Evolutionary conservation across 179 eudicot genomes (phyloP), one percentile per base, ranked within the genome.

Genomic region (Actinidia chinensis): DNA sequence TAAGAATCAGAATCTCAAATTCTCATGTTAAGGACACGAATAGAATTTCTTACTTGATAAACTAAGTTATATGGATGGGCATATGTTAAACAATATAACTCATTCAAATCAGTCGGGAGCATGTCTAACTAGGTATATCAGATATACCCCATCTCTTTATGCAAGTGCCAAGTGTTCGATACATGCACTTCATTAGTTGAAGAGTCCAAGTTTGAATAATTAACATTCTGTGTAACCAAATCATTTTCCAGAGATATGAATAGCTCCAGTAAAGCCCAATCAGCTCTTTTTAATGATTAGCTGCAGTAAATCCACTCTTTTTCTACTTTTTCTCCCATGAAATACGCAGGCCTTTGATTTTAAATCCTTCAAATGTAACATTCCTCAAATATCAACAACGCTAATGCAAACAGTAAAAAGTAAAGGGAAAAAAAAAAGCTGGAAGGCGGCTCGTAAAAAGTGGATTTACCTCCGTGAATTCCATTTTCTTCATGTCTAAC

Each of bases 391-490:
- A 4, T n/a, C 28, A 9, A 23, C 36, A 17, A 58, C 36, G 14
- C 8, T 54, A 52, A 23, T 15, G 28, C 72, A 50, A 68, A 44
- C 18, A 70, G 18, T 40, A 52, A 14, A 48, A 23, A 73, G 72
- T n/a, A 6, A 58, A 69, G 33, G 80, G 54, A 44, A 11, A 78
- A 69, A 23, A 23, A 8, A 71, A n/a, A n/a, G n/a, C n/a, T n/a
- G n/a, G n/a, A n/a, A n/a, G n/a, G n/a, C n/a, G n/a, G n/a, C 48
- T 4, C 48, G 12, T 52, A 47, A 17, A 36, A 8, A 74, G 23
- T 23, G 2, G 48, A 60, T 54, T 63, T 85, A 88, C 89, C 93
- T 65, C 81, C 80, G 79, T 71, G 72, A 77, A 64, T 86, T 46
- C 52, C 80, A 77, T 70, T 80, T 28, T 85, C 88, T 76, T 81